Evolutionary conservation across 148 eudicot genomes (phyloP), one percentile per base, ranked within the genome.

Genomic region (Hydrangea macrophylla): DNA sequence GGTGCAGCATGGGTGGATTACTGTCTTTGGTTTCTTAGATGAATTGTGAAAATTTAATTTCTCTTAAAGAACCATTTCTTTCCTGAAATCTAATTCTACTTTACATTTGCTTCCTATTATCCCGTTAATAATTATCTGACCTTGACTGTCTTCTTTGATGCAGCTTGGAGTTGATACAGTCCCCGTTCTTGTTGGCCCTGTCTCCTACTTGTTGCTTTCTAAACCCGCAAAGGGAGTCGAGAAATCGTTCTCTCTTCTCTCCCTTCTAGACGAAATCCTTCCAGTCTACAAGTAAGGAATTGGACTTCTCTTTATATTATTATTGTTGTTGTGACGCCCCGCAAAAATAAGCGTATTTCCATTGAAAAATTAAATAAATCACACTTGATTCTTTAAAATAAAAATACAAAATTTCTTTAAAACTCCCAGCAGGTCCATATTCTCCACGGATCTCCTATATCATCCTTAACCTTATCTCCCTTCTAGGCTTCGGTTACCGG

Each of bases 141-240:
- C 31, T 36, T n/a, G 11, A 15, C 22, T 35, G 53, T 35, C 55
- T 44, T 70, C 30, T 12, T 48, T 69, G 57, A 23, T 77, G 76
- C 90, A 90, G 96, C 96, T 83, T 59, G 96, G 95, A 63, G 87
- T 93, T 31, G 94, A 86, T 64, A 86, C 90, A 33, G 95, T 88
- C 64, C 96, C 94, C 31, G 85, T 87, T 39, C 86, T 93, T 53
- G 79, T 90, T 73, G 95, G 96, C 71, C 96, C 94, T 53, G 94
- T 90, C 70, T 81, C 93, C 27, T 90, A 86, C 72, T 65, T 93
- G 72, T 76, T 88, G 86, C 74, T 88, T 55, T 90, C 98, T 53
- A 90, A 93, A 73, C 90, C 90, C 71, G 96, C 98, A 36, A 92
- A 92, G 88, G 98, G 96, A 75, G 98, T 88, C 32, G 98, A 90